Evolutionary conservation across 495 filamentous ascomycete species (phyloP).

Genomic region (Penicillium soppii): DNA sequence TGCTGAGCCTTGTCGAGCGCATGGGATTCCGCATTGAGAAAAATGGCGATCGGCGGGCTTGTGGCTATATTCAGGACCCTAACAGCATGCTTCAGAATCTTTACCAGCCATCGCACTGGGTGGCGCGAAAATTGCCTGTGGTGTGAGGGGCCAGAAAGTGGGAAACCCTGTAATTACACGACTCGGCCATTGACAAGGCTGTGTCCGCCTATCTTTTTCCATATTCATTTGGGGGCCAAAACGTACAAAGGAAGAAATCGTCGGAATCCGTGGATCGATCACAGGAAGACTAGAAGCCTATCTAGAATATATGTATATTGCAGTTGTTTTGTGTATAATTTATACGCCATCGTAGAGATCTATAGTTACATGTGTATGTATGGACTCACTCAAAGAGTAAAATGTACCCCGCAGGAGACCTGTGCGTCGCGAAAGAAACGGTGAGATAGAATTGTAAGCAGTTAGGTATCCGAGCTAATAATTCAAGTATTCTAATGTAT

Average conservation of each 20-base stretch:
- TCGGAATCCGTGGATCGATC: neutral
- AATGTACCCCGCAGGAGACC: neutral
- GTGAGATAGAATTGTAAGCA: neutral
- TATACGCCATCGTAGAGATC: too few relatives aligned
- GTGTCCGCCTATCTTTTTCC: neutral
- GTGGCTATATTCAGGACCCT: conserved; percentile 83
- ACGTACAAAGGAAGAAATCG: neutral
- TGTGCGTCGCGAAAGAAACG: neutral
- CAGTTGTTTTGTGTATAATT: too few relatives aligned
- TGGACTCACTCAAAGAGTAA: neutral
- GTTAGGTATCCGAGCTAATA: neutral
- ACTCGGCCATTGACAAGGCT: neutral
- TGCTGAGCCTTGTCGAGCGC: conserved; percentile 68
- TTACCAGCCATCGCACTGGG: conserved; percentile 78
- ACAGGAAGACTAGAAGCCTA: neutral
- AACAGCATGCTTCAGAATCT: conserved; percentile 81
- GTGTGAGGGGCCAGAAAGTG: conserved; percentile 1
- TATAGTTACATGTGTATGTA: too few relatives aligned
- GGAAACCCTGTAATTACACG: conserved; percentile 1
- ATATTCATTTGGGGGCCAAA: conserved; percentile 8
- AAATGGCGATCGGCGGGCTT: conserved; percentile 46
- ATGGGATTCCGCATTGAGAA: conserved; percentile 75
- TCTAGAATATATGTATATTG: neutral
- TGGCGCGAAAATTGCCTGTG: conserved; percentile 64
- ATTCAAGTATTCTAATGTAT: too few relatives aligned